Base-by-base conservation (phyloP, 163 green algal genomes). In the Scenedesmus sp. region DNA sequence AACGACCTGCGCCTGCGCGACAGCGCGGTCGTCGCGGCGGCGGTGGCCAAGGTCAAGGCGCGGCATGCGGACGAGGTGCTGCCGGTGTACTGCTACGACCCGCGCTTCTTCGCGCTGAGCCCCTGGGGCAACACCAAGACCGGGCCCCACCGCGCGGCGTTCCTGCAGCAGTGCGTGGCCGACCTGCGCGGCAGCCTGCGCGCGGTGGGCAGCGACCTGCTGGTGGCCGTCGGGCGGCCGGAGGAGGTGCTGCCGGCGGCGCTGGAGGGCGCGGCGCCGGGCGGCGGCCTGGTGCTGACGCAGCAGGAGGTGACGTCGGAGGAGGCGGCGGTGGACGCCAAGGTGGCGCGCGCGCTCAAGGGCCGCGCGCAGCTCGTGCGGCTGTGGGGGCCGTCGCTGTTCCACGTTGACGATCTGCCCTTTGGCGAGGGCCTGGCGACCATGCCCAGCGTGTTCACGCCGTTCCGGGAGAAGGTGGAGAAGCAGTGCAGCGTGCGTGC, bases 11-110 rank as follows among this genome's bases (percentile, higher is more conserved):
- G 91, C 2, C 58, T 96, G 65, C 73, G 86, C 33, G 91, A 96
- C 84, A 93, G 95, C 65, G 81, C 77, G 29, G 86, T 84, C 2
- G 83, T 96, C 0, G 51, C 86, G 31, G 73, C 86, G 31, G 91
- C 91, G 4, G 78, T 75, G 34, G 51, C 83, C 39, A 83, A 81
- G 44, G 45, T 87, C 20, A 85, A 84, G 53, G 56, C 66, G 3
- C 65, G 82, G 1, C 77, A 90, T 76, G 66, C 63, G 36, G 78
- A 73, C 14, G 80, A 86, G 80, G 83, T 87, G 28, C 66, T 99
- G 34, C 95, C 95, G 18, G 54, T 98, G n/a, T 99, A 95, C 89
- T 92, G 85, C 81, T 98, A 98, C 80, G 96, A 99, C 84, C 91
- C 93, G 0, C 82, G 91, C 9, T 85, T 87, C 54, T 97, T 95